A percentile compares a stretch with the other conserved stretches of the same genome.
phyloP scores from a whole-genome alignment of 2,329 filamentous ascomycete genomes.

The Gnomoniopsis sp. region DNA sequence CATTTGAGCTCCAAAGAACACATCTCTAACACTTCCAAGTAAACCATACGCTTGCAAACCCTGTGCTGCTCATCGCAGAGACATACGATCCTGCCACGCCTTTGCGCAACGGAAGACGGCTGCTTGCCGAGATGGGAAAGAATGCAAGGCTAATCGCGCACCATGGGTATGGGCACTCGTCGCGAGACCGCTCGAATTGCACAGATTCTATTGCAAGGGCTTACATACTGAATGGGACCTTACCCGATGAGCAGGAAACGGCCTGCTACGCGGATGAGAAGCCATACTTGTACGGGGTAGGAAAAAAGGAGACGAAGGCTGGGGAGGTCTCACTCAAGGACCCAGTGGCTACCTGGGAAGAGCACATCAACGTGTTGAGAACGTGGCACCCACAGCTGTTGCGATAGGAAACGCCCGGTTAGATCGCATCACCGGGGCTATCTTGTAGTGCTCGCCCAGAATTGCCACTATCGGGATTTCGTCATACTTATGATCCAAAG shows the following conservation, averaged over 20 bases:
- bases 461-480: too few relatives aligned
- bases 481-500: too few relatives aligned
- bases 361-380: slow-evolving; percentile 21
- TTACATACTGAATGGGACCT: slow-evolving; percentile 37
- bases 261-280: slow-evolving; percentile 45
- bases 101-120: slow-evolving; percentile 42
- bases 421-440: neutral
- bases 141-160: slow-evolving; percentile 47
- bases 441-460: neutral
- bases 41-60: slow-evolving; percentile 39
- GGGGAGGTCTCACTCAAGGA: slow-evolving; percentile 6
- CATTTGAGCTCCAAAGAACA: neutral
- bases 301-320: slow-evolving; percentile 8
- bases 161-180: slow-evolving; percentile 48
- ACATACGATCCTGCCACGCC: slow-evolving; percentile 50
- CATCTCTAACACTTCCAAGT: slow-evolving; percentile 19
- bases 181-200: slow-evolving; percentile 41
- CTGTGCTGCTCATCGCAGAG: slow-evolving; percentile 45
- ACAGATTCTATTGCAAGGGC: slow-evolving; percentile 38
- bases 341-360: slow-evolving; percentile 22
- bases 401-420: neutral
- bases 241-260: slow-evolving; percentile 40
- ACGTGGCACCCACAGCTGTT: slow-evolving; percentile 10
- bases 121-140: slow-evolving; percentile 41
- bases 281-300: slow-evolving; percentile 40